Conservation (phyloP, 1,284 basidiomycete species). For the Ceratobasidium sp. region DNA sequence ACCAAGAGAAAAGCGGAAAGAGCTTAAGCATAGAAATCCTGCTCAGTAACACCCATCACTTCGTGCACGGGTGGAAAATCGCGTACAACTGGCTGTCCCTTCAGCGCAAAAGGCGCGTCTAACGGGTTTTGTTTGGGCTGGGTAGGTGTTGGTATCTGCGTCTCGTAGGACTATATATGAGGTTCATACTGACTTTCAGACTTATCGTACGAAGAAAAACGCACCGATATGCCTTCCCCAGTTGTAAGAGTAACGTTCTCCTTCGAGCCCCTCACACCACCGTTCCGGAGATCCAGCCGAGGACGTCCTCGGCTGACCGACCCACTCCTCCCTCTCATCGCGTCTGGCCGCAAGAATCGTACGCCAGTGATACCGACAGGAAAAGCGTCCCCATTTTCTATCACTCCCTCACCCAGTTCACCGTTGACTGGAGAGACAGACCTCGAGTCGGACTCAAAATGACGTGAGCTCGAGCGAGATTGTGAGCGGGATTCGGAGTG, state of each 20-base stretch:
- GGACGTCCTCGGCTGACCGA: constrained; percentile 39
- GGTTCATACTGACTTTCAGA: constrained; percentile 14
- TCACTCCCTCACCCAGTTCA: neutral
- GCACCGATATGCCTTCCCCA: constrained; percentile 36
- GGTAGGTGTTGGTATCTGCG: constrained; percentile 34
- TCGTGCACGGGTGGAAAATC: constrained; percentile 42
- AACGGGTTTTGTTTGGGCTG: constrained; percentile 44
- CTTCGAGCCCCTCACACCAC: constrained; percentile 31
- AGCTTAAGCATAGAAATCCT: constrained; percentile 40
- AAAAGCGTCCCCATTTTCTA: constrained; percentile 30
- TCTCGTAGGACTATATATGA: constrained; percentile 37
- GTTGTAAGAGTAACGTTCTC: constrained; percentile 26
- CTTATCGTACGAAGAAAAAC: constrained; percentile 3
- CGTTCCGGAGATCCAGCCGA: constrained; percentile 37
- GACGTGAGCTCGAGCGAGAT: constrained; percentile 39
- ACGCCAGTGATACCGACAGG: constrained; percentile 29
- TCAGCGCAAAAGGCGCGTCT: constrained; percentile 26
- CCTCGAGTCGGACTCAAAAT: constrained; percentile 38
- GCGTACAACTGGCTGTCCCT: constrained; percentile 37
- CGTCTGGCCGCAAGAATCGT: constrained; percentile 44
- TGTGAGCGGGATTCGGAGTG: constrained; percentile 39
- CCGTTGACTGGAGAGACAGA: constrained; percentile 25
- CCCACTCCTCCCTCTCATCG: constrained; percentile 40
- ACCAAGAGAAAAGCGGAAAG: too few species aligned
- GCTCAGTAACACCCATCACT: constrained; percentile 34